Evolutionary conservation across 306 rosid genomes (phyloP).

Genomic region (Pyrus pyrifolia): DNA sequence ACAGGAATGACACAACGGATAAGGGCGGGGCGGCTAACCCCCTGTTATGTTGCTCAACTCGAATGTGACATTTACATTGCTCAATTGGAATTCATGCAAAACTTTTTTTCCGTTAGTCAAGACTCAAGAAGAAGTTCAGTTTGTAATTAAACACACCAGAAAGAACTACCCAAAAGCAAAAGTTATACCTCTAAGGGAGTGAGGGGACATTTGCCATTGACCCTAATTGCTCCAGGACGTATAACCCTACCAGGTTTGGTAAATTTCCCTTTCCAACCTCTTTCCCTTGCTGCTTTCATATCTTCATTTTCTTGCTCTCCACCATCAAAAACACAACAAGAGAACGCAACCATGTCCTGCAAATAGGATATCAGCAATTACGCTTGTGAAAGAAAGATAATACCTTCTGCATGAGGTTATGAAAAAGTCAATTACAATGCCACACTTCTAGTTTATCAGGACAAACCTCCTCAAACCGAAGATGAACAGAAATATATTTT

Average conservation of each 20-base stretch:
- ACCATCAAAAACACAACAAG: slow-evolving; percentile 91
- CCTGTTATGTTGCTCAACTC: neutral
- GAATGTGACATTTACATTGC: neutral
- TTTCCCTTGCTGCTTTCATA: slow-evolving; percentile 94
- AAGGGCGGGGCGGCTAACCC: neutral
- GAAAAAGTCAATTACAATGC: slow-evolving; percentile 6
- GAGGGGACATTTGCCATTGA: slow-evolving; percentile 96
- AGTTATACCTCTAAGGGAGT: slow-evolving; percentile 81
- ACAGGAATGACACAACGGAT: neutral
- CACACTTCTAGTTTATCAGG: slow-evolving; percentile 3
- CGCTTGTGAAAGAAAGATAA: slow-evolving; percentile 7
- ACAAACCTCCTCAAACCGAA: slow-evolving; percentile 96
- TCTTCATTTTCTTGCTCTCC: slow-evolving; percentile 69
- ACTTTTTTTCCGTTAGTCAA: neutral
- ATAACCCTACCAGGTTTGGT: slow-evolving; percentile 92
- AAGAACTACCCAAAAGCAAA: slow-evolving; percentile 5
- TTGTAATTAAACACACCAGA: neutral
- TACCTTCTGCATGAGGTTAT: slow-evolving; percentile 4
- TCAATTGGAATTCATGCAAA: neutral
- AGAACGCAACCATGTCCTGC: slow-evolving; percentile 99
- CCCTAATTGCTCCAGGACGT: slow-evolving; percentile 94
- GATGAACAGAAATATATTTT: slow-evolving; percentile 89
- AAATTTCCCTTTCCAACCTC: slow-evolving; percentile 97
- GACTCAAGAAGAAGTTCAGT: neutral
- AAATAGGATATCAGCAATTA: slow-evolving; percentile 13